Evolutionary conservation across 1,284 basidiomycete genomes (phyloP).

Genomic region (Pulchroboletus neoregius): DNA sequence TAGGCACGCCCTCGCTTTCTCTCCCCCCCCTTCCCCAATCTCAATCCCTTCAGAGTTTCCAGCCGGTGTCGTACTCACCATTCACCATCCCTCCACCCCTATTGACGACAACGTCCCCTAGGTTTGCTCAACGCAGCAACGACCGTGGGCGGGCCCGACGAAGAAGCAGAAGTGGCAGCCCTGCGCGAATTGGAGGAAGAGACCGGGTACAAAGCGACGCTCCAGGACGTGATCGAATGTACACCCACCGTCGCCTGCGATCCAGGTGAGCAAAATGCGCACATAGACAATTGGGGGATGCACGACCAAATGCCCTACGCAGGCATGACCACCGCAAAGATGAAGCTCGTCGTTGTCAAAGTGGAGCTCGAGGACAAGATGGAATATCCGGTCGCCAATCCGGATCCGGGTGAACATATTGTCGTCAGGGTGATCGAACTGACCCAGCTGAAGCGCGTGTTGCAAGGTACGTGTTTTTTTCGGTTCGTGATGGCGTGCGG

Average conservation of each 20-base stretch:
- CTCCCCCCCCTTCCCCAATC: too few species aligned
- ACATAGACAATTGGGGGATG: too few species aligned
- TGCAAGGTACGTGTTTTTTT: slow-evolving; percentile 54
- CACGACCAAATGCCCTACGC: background rate
- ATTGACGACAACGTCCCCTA: slow-evolving; percentile 21
- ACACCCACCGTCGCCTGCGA: slow-evolving; percentile 72
- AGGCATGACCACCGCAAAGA: slow-evolving; percentile 84
- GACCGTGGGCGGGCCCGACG: slow-evolving; percentile 29
- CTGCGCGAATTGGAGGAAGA: slow-evolving; percentile 88
- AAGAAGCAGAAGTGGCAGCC: slow-evolving; percentile 74
- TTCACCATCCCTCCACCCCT: background rate
- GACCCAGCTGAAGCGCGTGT: slow-evolving; percentile 52
- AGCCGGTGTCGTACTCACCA: slow-evolving; percentile 49
- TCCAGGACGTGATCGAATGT: slow-evolving; percentile 55
- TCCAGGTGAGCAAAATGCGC: slow-evolving; percentile 46
- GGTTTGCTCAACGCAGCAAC: slow-evolving; percentile 75
- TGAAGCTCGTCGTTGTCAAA: slow-evolving; percentile 69
- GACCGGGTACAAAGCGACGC: slow-evolving; percentile 70
- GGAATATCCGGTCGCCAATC: slow-evolving; percentile 57
- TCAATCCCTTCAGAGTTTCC: slow-evolving; percentile 61
- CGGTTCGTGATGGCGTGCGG: background rate
- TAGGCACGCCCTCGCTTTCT: slow-evolving; percentile 46
- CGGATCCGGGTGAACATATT: slow-evolving; percentile 84
- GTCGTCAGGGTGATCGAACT: slow-evolving; percentile 69
- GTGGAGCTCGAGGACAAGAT: slow-evolving; percentile 60